Conservation (phyloP, 1,139 yeast species). For the Saccharomyces pastorianus region DNA sequence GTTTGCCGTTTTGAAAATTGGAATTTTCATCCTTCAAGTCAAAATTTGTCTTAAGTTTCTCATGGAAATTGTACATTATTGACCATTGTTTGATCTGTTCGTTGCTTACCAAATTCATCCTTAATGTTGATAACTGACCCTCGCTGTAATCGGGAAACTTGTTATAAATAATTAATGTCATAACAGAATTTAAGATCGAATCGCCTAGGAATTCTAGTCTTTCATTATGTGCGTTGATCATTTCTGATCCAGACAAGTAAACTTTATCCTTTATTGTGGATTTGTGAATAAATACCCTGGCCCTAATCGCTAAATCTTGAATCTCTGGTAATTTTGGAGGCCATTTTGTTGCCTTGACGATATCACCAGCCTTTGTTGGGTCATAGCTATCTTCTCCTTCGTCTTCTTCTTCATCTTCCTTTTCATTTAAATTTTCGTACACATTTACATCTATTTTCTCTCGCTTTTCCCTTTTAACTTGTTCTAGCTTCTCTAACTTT, state of each 20-base stretch:
- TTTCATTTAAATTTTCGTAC: conserved; percentile 1
- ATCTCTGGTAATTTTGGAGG: conserved; percentile 72
- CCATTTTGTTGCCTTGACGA: conserved; percentile 17
- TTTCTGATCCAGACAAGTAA: conserved; percentile 49
- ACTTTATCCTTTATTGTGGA: conserved; percentile 58
- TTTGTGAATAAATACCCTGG: conserved; percentile 75
- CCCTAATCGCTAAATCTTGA: conserved; percentile 47
- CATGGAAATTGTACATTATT: conserved; percentile 59
- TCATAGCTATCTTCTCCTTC: conserved; percentile 18
- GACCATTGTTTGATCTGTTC: conserved; percentile 67
- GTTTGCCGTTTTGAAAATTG: conserved; percentile 29
- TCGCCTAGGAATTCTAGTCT: conserved; percentile 92
- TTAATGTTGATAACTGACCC: conserved; percentile 68
- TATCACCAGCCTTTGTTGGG: conserved; percentile 8
- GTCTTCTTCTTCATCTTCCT: conserved; percentile 8
- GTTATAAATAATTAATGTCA: conserved; percentile 59
- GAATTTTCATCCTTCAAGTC: conserved; percentile 28
- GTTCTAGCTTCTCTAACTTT: conserved; percentile 11
- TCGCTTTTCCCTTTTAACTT: not conserved
- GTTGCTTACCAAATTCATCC: conserved; percentile 70
- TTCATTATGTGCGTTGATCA: conserved; percentile 68
- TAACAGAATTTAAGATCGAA: conserved; percentile 66
- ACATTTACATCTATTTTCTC: not conserved
- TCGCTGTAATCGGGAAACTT: conserved; percentile 66
- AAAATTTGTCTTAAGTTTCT: conserved; percentile 42